Conservation (phyloP, 2,329 filamentous ascomycete species). For the Calonectria naviculata region DNA sequence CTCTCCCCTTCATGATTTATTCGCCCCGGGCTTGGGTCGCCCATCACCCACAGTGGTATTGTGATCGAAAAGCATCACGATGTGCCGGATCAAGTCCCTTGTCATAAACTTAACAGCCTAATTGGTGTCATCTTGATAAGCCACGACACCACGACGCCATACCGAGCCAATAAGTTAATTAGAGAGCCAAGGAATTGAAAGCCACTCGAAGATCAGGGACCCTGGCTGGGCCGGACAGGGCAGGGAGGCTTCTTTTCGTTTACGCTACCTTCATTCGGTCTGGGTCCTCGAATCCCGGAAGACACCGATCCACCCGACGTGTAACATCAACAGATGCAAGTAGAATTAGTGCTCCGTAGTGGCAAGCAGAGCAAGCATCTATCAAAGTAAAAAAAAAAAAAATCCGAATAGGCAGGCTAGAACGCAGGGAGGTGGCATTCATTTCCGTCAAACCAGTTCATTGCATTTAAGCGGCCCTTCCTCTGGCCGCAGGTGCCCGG, state of each 20-base stretch:
- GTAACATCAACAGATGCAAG: neutral
- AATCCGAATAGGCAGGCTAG: neutral
- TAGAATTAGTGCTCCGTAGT: neutral
- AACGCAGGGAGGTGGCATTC: neutral
- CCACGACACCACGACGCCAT: slow-evolving; percentile 7
- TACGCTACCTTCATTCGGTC: slow-evolving; percentile 10
- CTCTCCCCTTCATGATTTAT: neutral
- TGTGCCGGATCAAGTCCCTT: neutral
- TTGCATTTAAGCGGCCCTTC: neutral
- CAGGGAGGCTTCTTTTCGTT: slow-evolving; percentile 7
- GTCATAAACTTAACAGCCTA: neutral
- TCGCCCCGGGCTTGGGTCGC: neutral
- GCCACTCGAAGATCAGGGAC: slow-evolving; percentile 13
- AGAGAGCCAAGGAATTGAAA: slow-evolving; percentile 4
- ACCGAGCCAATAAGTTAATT: neutral
- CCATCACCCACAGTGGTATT: neutral
- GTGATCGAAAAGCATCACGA: neutral
- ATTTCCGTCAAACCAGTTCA: neutral
- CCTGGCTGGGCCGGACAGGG: slow-evolving; percentile 8
- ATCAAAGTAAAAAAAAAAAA: neutral
- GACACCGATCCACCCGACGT: slow-evolving; percentile 3
- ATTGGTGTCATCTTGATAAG: neutral
- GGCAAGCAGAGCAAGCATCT: neutral
- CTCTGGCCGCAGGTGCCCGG: neutral
- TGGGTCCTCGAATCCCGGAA: neutral